Base-by-base conservation (phyloP, 208 protist genomes). In the Acanthamoeba sp. region DNA sequence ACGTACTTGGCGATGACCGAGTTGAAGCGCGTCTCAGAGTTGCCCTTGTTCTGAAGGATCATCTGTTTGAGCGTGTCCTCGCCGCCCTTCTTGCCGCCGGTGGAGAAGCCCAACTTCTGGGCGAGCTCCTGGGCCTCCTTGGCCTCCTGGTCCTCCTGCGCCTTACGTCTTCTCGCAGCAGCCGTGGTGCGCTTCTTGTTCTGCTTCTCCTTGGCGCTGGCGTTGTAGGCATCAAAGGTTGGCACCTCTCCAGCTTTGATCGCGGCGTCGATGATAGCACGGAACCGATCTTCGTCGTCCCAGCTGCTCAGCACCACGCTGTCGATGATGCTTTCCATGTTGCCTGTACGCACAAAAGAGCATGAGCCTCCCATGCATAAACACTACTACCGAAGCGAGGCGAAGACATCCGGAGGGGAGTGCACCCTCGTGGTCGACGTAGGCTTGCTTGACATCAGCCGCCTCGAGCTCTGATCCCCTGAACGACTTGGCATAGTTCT, bases 261-360 rank as follows among this genome's bases (percentile, higher is more conserved):
- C 6, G 38, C 59, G 12, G 50, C 85, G 27, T 91, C 57, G 16
- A 91, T 91, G 29, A 91, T 91, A 29, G 34, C 59, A 22, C 50
- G 50, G 59, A 91, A 91, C 38, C 85, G 27, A 10, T 91, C 57
- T n/a, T 91, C 85, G 59, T 91, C 85, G 12, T 91, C 85, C 85
- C 85, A 91, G 27, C 36, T 73, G 55, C 85, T 76, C 85, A 91
- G 57, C 42, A 91, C 42, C 34, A 91, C 85, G 27, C 32, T 27
- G 38, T 91, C 36, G 12, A 91, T 91, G 50, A 91, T 91, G 20
- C 34, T 42, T 20, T 91, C 85, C 85, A 91, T 91, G 36, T 91
- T 45, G 40, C 85, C 85, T 91, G 85, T 14, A 55, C 40, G 7
- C 29, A n/a, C 0, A 89, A 42, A 40, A 64, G 80, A 32, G 36